phyloP scores from a whole-genome alignment of 805 yeast species.

The Tetrapisispora pingtungensis region DNA sequence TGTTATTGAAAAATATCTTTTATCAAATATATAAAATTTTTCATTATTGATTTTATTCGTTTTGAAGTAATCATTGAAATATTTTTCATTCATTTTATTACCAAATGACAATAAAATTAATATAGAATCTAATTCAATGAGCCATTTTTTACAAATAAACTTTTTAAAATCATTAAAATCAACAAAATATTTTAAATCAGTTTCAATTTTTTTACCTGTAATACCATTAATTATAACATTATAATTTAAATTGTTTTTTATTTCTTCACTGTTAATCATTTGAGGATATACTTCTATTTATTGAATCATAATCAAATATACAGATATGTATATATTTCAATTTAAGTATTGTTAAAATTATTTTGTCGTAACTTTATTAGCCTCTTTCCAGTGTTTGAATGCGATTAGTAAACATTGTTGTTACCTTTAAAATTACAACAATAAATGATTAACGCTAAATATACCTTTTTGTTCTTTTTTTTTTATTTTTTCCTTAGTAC shows the following conservation, averaged over 20 bases:
- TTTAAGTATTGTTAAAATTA: too few species aligned
- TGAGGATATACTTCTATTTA: not conserved
- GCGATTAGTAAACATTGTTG: too few species aligned
- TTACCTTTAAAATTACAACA: too few species aligned
- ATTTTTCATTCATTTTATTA: conserved; percentile 37
- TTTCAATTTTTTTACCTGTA: conserved; percentile 32
- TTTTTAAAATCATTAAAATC: conserved; percentile 35
- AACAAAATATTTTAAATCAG: conserved; percentile 33
- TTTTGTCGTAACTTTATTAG: too few species aligned
- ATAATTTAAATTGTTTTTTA: not conserved
- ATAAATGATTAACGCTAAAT: too few species aligned
- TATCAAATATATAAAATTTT: conserved; percentile 55
- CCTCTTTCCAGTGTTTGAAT: too few species aligned
- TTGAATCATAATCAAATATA: not conserved
- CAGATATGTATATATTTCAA: too few species aligned
- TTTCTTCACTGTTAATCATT: not conserved
- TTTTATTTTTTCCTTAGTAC: too few species aligned
- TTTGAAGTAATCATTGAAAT: not conserved
- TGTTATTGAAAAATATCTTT: conserved; percentile 40
- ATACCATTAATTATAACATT: conserved; percentile 32
- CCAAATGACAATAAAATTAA: conserved; percentile 59
- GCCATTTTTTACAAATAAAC: conserved; percentile 33
- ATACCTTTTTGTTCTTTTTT: too few species aligned
- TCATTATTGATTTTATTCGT: conserved; percentile 4
- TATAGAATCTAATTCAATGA: conserved; percentile 33